Conservation (phyloP, 768 basidiomycete species). For the Panus rudis region DNA sequence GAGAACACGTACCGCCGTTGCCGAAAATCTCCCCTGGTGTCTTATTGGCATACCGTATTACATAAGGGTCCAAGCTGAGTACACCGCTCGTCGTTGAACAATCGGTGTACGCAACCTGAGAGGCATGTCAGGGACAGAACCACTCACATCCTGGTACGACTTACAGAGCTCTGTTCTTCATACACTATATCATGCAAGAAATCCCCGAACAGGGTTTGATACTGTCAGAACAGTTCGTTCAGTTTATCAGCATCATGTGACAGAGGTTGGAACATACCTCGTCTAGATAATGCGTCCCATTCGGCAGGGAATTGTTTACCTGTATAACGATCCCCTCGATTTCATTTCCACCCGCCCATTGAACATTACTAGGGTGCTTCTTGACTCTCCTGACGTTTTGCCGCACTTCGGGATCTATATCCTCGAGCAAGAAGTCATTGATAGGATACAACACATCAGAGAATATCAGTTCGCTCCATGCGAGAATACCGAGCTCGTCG, state of each 20-base stretch:
- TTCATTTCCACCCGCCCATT: constrained; percentile 59
- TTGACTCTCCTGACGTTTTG: constrained; percentile 52
- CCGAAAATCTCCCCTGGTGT: constrained; percentile 50
- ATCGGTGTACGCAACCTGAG: constrained; percentile 51
- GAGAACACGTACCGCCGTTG: constrained; percentile 34
- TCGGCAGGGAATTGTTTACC: constrained; percentile 29
- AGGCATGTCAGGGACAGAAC: background rate
- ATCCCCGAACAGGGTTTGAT: constrained; percentile 43
- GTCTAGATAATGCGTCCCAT: constrained; percentile 42
- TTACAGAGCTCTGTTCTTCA: constrained; percentile 44
- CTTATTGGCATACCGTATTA: constrained; percentile 41
- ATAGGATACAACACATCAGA: constrained; percentile 50
- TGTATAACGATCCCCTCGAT: constrained; percentile 46
- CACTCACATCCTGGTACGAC: constrained; percentile 3
- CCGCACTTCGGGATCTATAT: constrained; percentile 46
- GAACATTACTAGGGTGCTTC: constrained; percentile 47
- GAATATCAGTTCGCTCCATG: constrained; percentile 58
- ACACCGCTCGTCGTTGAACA: constrained; percentile 54
- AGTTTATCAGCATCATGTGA: background rate
- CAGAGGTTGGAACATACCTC: constrained; percentile 28
- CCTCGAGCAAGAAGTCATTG: constrained; percentile 44
- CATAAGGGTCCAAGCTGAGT: constrained; percentile 49
- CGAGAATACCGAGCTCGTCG: constrained; percentile 54
- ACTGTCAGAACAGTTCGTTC: background rate
- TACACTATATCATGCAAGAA: constrained; percentile 41